A percentile compares a stretch with the other conserved stretches of the same genome.
Evolutionary conservation across 257 asterid species (phyloP).

Genomic region (Craterostigma plantagineum): DNA sequence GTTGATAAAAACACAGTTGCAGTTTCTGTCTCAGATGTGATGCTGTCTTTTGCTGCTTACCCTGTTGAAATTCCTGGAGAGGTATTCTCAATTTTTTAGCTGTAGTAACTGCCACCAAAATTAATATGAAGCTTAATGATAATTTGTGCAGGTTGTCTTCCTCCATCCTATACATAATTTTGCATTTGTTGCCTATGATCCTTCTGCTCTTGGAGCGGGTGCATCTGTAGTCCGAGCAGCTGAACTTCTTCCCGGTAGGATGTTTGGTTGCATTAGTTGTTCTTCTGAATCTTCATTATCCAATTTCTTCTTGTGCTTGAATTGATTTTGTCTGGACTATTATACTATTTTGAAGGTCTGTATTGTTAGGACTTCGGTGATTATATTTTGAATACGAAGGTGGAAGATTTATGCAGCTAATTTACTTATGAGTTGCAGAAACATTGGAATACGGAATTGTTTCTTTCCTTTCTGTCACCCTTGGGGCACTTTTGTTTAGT

Average conservation of each 20-base stretch:
- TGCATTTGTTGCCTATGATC: slow-evolving; percentile 92
- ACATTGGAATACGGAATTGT: too few relatives aligned
- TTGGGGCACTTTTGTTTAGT: neutral
- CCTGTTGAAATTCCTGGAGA: slow-evolving; percentile 98
- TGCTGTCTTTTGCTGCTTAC: slow-evolving; percentile 98
- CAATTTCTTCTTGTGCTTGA: neutral
- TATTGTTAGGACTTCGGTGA: too few relatives aligned
- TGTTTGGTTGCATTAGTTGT: slow-evolving; percentile 5
- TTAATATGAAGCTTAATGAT: slow-evolving; percentile 6
- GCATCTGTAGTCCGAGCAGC: slow-evolving; percentile 83
- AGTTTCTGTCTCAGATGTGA: slow-evolving; percentile 83
- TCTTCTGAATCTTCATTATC: neutral
- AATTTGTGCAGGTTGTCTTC: slow-evolving; percentile 61
- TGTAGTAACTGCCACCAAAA: slow-evolving; percentile 2
- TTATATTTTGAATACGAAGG: too few relatives aligned
- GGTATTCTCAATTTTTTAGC: slow-evolving; percentile 28
- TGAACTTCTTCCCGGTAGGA: slow-evolving; percentile 88
- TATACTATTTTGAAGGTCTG: too few relatives aligned
- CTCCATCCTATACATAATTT: slow-evolving; percentile 97
- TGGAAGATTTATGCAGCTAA: too few relatives aligned
- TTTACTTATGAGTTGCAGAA: too few relatives aligned
- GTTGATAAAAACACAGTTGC: slow-evolving; percentile 98
- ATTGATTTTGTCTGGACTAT: neutral
- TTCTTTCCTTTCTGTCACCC: neutral
- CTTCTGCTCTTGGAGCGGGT: slow-evolving; percentile 79